Percentiles rank a stretch among this genome's conserved stretches.
Conservation (phyloP, 768 basidiomycete genomes). For the Cubamyces lactineus region DNA sequence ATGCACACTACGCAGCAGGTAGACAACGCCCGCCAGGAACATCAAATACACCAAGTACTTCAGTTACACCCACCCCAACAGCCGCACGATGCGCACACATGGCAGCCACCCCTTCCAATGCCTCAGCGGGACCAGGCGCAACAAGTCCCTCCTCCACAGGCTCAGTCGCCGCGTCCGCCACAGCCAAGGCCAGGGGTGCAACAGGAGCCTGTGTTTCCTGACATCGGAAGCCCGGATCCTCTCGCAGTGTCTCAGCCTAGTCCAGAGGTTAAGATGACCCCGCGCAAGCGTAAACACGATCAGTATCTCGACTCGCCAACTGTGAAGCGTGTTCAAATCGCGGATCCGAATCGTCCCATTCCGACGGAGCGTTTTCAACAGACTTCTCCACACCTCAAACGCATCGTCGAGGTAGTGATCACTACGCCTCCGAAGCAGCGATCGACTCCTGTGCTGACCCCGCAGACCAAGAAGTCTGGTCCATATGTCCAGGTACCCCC, state of each 20-base stretch:
- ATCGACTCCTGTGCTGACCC: slow-evolving; percentile 16
- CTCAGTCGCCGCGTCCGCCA: slow-evolving; percentile 23
- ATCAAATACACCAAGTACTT: background rate
- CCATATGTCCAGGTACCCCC: slow-evolving; percentile 37
- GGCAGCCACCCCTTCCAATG: background rate
- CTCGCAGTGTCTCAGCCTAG: slow-evolving; percentile 44
- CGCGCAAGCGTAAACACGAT: slow-evolving; percentile 70
- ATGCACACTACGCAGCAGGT: background rate
- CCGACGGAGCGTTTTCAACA: slow-evolving; percentile 24
- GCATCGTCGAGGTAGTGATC: slow-evolving; percentile 17
- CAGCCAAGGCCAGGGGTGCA: background rate
- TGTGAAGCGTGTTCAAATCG: slow-evolving; percentile 56
- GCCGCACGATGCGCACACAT: background rate
- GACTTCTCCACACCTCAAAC: slow-evolving; percentile 1
- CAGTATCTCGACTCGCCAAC: slow-evolving; percentile 64
- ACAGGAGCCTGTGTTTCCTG: background rate
- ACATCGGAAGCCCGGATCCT: slow-evolving; percentile 51
- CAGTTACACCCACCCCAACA: background rate
- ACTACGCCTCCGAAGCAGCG: slow-evolving; percentile 17
- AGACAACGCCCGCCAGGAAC: background rate
- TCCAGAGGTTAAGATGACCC: slow-evolving; percentile 48
- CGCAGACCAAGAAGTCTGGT: slow-evolving; percentile 28
- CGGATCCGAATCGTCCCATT: slow-evolving; percentile 25
- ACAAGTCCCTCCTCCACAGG: slow-evolving; percentile 25
- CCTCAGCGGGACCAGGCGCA: background rate